Conservation (phyloP, 116 monocot species). For the Posidonia oceanica region DNA sequence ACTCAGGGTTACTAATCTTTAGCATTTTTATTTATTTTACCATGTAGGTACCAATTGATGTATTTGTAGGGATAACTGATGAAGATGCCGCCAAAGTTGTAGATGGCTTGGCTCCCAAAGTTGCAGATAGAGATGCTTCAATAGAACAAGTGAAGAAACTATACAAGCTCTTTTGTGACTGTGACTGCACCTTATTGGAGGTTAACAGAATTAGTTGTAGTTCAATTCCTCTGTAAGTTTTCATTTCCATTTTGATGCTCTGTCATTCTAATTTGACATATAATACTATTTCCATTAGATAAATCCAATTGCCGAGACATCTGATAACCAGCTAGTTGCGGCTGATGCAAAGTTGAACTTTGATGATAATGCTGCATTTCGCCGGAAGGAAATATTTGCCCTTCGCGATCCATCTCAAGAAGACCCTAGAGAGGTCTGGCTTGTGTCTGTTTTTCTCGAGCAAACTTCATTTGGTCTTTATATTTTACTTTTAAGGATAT, state of each 20-base stretch:
- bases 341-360: constrained; percentile 99
- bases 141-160: constrained; percentile 97
- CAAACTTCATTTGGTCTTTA: neutral
- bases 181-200: constrained; percentile 86
- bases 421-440: constrained; percentile 82
- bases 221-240: neutral
- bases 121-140: constrained; percentile 64
- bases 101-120: constrained; percentile 77
- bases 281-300: constrained; percentile 34
- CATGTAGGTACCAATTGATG: constrained; percentile 83
- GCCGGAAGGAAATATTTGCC: constrained; percentile 79
- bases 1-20: too few species aligned
- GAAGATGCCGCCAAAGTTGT: constrained; percentile 97
- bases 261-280: constrained; percentile 3
- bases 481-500: neutral
- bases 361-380: constrained; percentile 93
- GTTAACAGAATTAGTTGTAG: constrained; percentile 12
- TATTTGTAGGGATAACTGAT: constrained; percentile 92
- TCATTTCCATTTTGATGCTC: neutral
- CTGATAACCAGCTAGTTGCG: constrained; percentile 76
- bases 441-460: neutral
- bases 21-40: constrained; percentile 3
- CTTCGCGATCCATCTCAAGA: constrained; percentile 86
- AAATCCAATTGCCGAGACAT: constrained; percentile 92
- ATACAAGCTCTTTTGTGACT: constrained; percentile 73